Base-by-base conservation (phyloP, 257 asterid genomes). In the Salvia miltiorrhiza region DNA sequence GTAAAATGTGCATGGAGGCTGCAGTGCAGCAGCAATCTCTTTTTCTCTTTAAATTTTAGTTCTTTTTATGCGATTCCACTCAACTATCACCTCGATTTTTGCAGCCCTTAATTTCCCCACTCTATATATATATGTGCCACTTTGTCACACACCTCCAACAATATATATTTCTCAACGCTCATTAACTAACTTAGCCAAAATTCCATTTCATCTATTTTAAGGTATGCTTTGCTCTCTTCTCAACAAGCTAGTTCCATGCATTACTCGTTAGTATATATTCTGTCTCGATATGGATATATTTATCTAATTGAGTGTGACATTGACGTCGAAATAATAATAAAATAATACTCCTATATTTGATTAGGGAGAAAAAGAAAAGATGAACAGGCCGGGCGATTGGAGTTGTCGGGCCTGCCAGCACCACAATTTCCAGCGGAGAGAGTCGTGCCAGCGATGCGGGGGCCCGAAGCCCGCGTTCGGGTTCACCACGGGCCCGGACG, bases 331-430 rank as follows among this genome's bases (percentile, higher is more conserved):
- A n/a, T n/a, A n/a, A n/a, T n/a, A n/a, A n/a, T n/a, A n/a, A n/a
- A n/a, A n/a, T n/a, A n/a, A n/a, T n/a, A n/a, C n/a, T n/a, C n/a
- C n/a, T n/a, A n/a, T n/a, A n/a, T n/a, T n/a, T n/a, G n/a, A n/a
- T n/a, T n/a, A n/a, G n/a, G n/a, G n/a, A n/a, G n/a, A n/a, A n/a
- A 76, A 47, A 44, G 54, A 32, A 7, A 59, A 0, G 21, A 93
- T 93, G 98, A 93, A 77, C 80, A 82, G 97, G 81, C 96, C 96
- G 11, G 98, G 98, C 74, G 98, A 90, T 73, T 93, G 98, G 98
- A 90, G 87, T 83, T 93, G 98, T 83, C 76, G 93, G 75, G 79
- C 92, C 41, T 93, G 98, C 90, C 97, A 93, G 75, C 92, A 93
- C 86, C 80, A 82, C 80, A 93, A 93, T 70, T 93, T 93, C 33